Evolutionary conservation across 1,284 basidiomycete species (phyloP).

Genomic region (Ganoderma boninense): DNA sequence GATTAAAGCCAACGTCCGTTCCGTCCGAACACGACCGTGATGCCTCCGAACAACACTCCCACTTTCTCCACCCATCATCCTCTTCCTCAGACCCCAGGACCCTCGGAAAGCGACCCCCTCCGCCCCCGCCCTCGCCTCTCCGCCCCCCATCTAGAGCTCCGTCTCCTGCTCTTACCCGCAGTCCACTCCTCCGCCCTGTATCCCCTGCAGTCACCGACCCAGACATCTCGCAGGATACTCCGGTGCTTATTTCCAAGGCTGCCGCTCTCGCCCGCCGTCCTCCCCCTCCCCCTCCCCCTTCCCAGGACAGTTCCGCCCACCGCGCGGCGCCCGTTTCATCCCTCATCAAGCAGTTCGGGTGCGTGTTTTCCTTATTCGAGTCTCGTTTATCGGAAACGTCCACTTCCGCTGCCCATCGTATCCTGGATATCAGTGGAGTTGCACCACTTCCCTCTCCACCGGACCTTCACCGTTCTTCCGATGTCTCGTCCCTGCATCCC

Average conservation of each 20-base stretch:
- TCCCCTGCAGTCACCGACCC: constrained; percentile 29
- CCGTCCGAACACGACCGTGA: constrained; percentile 36
- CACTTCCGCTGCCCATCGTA: not conserved
- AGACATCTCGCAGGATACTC: constrained; percentile 23
- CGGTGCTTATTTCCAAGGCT: constrained; percentile 34
- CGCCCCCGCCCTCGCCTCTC: constrained; percentile 66
- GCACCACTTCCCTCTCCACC: not conserved
- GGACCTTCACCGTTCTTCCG: not conserved
- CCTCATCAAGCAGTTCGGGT: constrained; percentile 60
- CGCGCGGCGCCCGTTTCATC: constrained; percentile 48
- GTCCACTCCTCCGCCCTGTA: constrained; percentile 54
- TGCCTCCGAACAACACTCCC: constrained; percentile 29
- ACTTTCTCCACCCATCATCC: constrained; percentile 51
- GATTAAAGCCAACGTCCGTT: constrained; percentile 50
- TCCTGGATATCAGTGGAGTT: not conserved
- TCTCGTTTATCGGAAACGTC: not conserved
- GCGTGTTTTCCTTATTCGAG: constrained; percentile 41
- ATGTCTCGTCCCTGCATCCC: not conserved
- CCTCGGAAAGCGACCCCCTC: constrained; percentile 59
- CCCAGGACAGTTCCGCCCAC: constrained; percentile 25
- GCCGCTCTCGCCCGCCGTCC: constrained; percentile 39
- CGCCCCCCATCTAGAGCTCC: constrained; percentile 49
- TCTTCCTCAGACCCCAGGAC: constrained; percentile 62
- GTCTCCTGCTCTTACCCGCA: constrained; percentile 52
- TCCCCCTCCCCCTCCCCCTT: constrained; percentile 36